Evolutionary conservation across 2,329 filamentous ascomycete genomes (phyloP).

Genomic region (Curvularia spicifera): DNA sequence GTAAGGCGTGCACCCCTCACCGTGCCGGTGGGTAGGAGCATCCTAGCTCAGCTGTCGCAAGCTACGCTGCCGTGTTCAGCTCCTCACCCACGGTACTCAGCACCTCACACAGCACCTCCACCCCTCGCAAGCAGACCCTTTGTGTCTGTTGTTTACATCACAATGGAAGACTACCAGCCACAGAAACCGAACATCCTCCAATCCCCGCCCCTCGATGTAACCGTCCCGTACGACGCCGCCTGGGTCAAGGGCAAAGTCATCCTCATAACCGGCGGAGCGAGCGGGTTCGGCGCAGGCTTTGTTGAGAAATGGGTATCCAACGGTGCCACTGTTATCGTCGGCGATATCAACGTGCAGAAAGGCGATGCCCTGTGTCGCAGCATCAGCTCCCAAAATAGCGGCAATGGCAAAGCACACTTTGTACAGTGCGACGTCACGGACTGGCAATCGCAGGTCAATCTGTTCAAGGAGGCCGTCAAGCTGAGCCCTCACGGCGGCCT

Average conservation of each 20-base stretch:
- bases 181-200: slow-evolving; percentile 38
- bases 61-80: neutral
- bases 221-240: slow-evolving; percentile 42
- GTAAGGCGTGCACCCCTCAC: neutral
- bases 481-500: slow-evolving; percentile 63
- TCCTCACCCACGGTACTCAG: neutral
- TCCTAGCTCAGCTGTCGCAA: neutral
- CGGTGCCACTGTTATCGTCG: slow-evolving; percentile 66
- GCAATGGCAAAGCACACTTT: slow-evolving; percentile 59
- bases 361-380: slow-evolving; percentile 64
- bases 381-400: slow-evolving; percentile 52
- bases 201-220: slow-evolving; percentile 49
- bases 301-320: slow-evolving; percentile 47
- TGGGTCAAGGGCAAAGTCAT: slow-evolving; percentile 50
- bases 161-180: slow-evolving; percentile 35
- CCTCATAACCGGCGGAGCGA: slow-evolving; percentile 50
- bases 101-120: neutral
- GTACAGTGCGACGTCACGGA: slow-evolving; percentile 69
- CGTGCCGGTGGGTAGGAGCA: neutral
- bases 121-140: neutral
- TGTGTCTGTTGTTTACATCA: neutral
- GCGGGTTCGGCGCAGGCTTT: slow-evolving; percentile 50
- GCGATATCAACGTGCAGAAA: slow-evolving; percentile 64
- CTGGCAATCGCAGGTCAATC: slow-evolving; percentile 67
- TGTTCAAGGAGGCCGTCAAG: slow-evolving; percentile 66